These are phyloP conservation scores for Nigrospora sphaerica DNA, from an alignment of 2,329 filamentous ascomycete genomes.

Conservation along the genomic window DNA sequence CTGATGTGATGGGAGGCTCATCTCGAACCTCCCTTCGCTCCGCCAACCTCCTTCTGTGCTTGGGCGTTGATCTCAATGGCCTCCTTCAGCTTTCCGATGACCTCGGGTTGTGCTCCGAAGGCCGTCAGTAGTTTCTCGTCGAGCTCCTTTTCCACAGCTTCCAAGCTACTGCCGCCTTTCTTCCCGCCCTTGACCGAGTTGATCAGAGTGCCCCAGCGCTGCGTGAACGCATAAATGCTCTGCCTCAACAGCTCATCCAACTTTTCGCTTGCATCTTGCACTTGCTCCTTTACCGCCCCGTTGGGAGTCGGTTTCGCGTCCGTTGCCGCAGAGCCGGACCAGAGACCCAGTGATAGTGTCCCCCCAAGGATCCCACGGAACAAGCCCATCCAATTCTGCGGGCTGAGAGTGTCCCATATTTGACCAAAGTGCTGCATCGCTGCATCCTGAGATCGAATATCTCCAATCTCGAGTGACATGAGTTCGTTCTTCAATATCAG, in stretches of 20 bases:
- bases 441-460: constrained; percentile 45
- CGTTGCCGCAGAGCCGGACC: constrained; percentile 15
- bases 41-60: constrained; percentile 37
- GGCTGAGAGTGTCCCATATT: constrained; percentile 58
- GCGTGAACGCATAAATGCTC: constrained; percentile 57
- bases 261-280: constrained; percentile 56
- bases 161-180: constrained; percentile 40
- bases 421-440: constrained; percentile 56
- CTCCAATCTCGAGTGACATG: constrained; percentile 87
- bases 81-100: constrained; percentile 52
- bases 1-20: background rate
- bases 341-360: constrained; percentile 32
- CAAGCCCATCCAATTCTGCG: constrained; percentile 50
- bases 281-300: constrained; percentile 4
- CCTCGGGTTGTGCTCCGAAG: constrained; percentile 53
- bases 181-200: constrained; percentile 41
- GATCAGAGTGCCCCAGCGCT: constrained; percentile 47
- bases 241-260: constrained; percentile 56
- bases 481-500: constrained; percentile 94
- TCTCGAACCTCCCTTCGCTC: constrained; percentile 1
- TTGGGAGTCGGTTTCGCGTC: constrained; percentile 9
- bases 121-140: constrained; percentile 48
- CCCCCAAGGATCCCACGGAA: constrained; percentile 51
- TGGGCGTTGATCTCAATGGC: constrained; percentile 51
- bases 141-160: constrained; percentile 48